A percentile compares a stretch with the other conserved stretches of the same genome.
Evolutionary conservation across 768 basidiomycete species (phyloP).

Genomic region (Phaeotremella fagi): DNA sequence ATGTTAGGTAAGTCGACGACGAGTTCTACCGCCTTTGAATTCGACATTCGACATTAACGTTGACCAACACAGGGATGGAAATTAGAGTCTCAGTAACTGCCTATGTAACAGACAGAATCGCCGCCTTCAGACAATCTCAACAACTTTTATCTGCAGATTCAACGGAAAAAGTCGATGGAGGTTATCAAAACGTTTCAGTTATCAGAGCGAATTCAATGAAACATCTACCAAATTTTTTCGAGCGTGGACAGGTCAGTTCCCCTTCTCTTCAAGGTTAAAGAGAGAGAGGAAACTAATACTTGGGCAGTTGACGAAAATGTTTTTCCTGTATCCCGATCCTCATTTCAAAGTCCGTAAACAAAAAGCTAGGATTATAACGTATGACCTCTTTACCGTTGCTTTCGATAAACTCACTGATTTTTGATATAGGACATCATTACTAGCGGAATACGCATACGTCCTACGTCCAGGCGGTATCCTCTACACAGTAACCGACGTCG

Average conservation of each 20-base stretch:
- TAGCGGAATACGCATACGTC: slow-evolving; percentile 95
- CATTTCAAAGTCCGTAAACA: slow-evolving; percentile 98
- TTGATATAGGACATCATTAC: slow-evolving; percentile 65
- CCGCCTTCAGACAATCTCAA: slow-evolving; percentile 65
- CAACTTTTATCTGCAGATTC: slow-evolving; percentile 19
- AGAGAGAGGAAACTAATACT: not conserved
- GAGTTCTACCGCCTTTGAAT: no score
- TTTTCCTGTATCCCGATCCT: slow-evolving; percentile 98
- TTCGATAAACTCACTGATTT: not conserved
- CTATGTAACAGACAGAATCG: slow-evolving; percentile 90
- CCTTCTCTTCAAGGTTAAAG: not conserved
- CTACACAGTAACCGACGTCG: slow-evolving; percentile 96
- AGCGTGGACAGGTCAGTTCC: slow-evolving; percentile 63
- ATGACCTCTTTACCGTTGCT: no score
- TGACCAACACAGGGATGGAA: slow-evolving; percentile 73
- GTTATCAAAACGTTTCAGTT: slow-evolving; percentile 72
- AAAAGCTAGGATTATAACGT: slow-evolving; percentile 95
- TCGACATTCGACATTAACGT: not conserved
- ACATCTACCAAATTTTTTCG: slow-evolving; percentile 93
- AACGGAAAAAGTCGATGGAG: slow-evolving; percentile 43
- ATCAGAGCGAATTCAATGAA: slow-evolving; percentile 98
- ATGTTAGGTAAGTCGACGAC: slow-evolving; percentile 68
- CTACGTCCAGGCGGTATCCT: slow-evolving; percentile 89
- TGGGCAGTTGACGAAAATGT: slow-evolving; percentile 66
- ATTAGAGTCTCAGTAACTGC: slow-evolving; percentile 94